Conservation (phyloP, 2,329 filamentous ascomycete species). For the Xylariaceae sp. region DNA sequence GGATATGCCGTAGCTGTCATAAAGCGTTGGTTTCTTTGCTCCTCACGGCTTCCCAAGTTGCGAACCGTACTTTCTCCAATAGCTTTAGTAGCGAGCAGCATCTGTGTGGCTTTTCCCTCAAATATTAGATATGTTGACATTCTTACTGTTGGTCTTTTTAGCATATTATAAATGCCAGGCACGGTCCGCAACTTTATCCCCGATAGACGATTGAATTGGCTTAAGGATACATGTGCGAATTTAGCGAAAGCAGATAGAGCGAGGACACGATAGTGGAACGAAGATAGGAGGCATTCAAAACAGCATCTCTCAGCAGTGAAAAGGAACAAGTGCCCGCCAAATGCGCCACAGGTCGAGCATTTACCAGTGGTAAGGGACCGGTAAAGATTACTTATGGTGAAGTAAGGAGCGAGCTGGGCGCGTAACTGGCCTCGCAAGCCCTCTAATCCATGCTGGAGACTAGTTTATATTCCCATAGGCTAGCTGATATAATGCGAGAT, state of each 20-base stretch:
- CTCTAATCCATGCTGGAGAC: conserved; percentile 29
- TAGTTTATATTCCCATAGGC: conserved; percentile 26
- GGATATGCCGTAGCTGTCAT: conserved; percentile 30
- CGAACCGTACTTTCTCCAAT: conserved; percentile 6
- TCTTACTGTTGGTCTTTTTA: conserved; percentile 7
- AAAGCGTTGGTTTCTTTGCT: conserved; percentile 23
- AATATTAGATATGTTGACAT: conserved; percentile 21
- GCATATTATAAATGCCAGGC: conserved; percentile 25
- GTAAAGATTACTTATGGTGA: conserved; percentile 29
- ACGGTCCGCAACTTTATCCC: conserved; percentile 19
- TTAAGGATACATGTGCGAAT: conserved; percentile 22
- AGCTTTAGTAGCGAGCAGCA: background rate
- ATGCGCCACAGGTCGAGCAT: conserved; percentile 24
- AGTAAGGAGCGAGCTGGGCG: conserved; percentile 25
- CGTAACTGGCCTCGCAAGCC: conserved; percentile 30
- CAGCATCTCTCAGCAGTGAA: conserved; percentile 30
- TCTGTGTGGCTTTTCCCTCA: conserved; percentile 12
- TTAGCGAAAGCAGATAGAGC: conserved; percentile 20
- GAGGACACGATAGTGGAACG: conserved; percentile 25
- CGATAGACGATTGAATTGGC: conserved; percentile 18
- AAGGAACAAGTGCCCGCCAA: conserved; percentile 30
- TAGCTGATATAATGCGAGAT: conserved; percentile 24
- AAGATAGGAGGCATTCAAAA: conserved; percentile 28
- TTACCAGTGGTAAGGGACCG: conserved; percentile 25
- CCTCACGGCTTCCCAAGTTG: conserved; percentile 11